A percentile compares a stretch with the other conserved stretches of the same genome.
Evolutionary conservation across 1,284 basidiomycete genomes (phyloP).

Genomic region (Lignosus rhinocerotis): DNA sequence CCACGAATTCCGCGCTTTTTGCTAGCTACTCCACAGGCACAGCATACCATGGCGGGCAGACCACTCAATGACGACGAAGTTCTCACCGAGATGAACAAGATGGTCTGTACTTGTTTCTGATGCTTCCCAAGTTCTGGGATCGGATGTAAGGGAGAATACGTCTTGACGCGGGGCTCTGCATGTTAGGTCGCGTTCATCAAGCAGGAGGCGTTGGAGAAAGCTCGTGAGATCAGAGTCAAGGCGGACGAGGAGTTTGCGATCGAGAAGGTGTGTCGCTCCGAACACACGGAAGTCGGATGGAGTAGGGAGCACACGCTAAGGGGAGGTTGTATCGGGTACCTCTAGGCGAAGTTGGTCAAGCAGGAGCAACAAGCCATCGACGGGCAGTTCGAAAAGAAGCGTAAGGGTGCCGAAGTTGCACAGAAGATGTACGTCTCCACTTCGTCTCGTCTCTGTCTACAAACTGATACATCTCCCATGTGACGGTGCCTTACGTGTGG

Average conservation of each 20-base stretch:
- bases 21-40: background rate
- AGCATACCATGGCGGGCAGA: conserved; percentile 51
- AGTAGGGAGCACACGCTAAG: background rate
- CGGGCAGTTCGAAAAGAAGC: conserved; percentile 90
- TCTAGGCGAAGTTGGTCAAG: conserved; percentile 91
- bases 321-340: background rate
- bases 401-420: conserved; percentile 87
- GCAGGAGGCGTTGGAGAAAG: conserved; percentile 95
- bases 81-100: conserved; percentile 97
- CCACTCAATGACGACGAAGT: conserved; percentile 97
- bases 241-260: conserved; percentile 98
- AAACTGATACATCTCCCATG: background rate
- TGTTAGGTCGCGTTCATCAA: conserved; percentile 91
- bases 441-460: background rate
- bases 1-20: background rate
- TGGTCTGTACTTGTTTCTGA: conserved; percentile 61
- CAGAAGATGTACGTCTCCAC: conserved; percentile 86
- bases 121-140: background rate
- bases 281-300: background rate
- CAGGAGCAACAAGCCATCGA: conserved; percentile 93
- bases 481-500: background rate
- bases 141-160: background rate
- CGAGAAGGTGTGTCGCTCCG: conserved; percentile 70
- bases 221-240: conserved; percentile 94
- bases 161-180: conserved; percentile 7